Evolutionary conservation across 257 asterid genomes (phyloP), one percentile per base, ranked within the genome.

Genomic region (Gentiana dahurica): DNA sequence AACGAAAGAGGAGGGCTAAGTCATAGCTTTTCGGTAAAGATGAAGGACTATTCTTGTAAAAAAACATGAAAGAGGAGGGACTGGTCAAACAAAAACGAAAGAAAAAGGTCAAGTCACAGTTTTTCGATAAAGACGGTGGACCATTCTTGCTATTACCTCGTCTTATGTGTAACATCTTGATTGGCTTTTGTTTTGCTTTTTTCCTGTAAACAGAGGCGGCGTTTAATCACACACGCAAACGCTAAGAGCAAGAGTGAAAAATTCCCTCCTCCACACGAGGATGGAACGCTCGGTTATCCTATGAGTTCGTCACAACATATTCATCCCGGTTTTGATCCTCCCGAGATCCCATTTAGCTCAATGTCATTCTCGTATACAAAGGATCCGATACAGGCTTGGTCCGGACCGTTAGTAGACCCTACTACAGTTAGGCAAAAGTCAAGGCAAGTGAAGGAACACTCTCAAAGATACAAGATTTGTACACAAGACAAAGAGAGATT

Each of bases 241-340:
- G 94, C 94, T 24, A 80, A 84, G 84, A 87, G 96, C 85, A 84
- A 80, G 73, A 87, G 94, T 49, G 93, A 84, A 62, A 87, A 87
- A 61, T 87, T 87, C 58, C 96, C 96, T 54, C 96, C 96, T 52
- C 96, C 96, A 5, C 96, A 94, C 13, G 94, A 84, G 73, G 84
- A 82, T 61, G 96, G 94, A 36, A 85, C 89, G 6, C 77, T 87
- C 10, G 85, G 87, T 49, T 87, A 74, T 66, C 77, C 85, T 9
- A 58, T 84, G 52, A 94, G 85, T 0, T 60, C 79, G 5, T 76
- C 89, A 3, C 80, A 76, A 69, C 81, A 78, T 76, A 74, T 76
- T 51, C 84, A 80, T 49, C 74, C 87, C 12, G 58, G 62, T 34
- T 71, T 60, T 58, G 92, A 87, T 58, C 86, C 85, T 36, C 86